Evolutionary conservation across 2,329 filamentous ascomycete species (phyloP).

Genomic region (Pestalotiopsis sp.): DNA sequence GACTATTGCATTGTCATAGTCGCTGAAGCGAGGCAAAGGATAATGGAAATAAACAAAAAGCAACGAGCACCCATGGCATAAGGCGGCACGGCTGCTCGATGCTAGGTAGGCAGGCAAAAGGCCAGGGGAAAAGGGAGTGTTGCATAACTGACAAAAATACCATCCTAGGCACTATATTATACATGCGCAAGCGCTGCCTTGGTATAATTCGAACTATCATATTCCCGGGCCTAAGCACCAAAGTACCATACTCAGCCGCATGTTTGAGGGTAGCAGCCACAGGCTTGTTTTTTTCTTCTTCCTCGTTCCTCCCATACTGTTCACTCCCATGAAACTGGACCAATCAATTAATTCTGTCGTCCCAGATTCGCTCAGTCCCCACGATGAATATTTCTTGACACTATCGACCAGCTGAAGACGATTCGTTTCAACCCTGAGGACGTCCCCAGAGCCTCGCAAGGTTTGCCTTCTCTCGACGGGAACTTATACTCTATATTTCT

Average conservation of each 20-base stretch:
- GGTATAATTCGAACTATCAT: neutral
- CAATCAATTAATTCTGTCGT: neutral
- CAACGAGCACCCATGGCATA: neutral
- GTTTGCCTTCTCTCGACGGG: neutral
- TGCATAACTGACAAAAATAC: neutral
- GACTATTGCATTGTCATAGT: neutral
- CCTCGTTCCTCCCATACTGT: neutral
- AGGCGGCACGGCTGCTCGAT: neutral
- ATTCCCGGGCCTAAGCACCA: neutral
- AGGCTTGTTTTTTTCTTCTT: neutral
- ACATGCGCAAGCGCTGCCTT: neutral
- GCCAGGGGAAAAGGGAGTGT: neutral
- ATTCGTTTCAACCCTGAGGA: too few relatives aligned
- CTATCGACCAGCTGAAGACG: too few relatives aligned
- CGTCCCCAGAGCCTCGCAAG: neutral
- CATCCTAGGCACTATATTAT: neutral
- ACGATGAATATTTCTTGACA: too few relatives aligned
- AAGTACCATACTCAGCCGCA: neutral
- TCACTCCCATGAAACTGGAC: neutral
- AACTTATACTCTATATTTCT: neutral
- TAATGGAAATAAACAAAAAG: neutral
- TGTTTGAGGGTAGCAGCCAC: neutral
- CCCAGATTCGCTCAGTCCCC: too few relatives aligned
- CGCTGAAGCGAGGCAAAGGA: neutral
- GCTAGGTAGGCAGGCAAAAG: neutral